Percentiles rank a stretch among this genome's conserved stretches.
phyloP scores from a whole-genome alignment of 2,329 filamentous ascomycete genomes.

The Nemania sp. region DNA sequence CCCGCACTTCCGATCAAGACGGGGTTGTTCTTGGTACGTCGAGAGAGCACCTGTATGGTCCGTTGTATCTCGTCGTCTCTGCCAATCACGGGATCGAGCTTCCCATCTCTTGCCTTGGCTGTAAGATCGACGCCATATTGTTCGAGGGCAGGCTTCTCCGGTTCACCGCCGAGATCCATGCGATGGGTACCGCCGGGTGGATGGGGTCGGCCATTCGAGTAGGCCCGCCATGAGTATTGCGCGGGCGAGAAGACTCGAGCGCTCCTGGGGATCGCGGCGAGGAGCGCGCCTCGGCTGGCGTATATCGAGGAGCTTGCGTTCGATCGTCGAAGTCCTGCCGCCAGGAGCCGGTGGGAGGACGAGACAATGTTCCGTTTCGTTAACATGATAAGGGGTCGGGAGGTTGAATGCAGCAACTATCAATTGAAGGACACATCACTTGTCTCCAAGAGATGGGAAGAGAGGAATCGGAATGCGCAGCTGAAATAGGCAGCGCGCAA shows the following conservation, averaged over 20 bases:
- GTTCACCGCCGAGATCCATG: slow-evolving; percentile 80
- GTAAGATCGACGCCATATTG: slow-evolving; percentile 92
- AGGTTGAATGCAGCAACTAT: neutral
- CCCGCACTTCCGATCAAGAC: slow-evolving; percentile 91
- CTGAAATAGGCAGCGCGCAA: slow-evolving; percentile 22
- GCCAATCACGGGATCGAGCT: slow-evolving; percentile 94
- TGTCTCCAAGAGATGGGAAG: neutral
- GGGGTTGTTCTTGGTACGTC: slow-evolving; percentile 94
- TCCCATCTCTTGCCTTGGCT: slow-evolving; percentile 80
- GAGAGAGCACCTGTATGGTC: slow-evolving; percentile 90
- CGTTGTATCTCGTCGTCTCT: slow-evolving; percentile 89
- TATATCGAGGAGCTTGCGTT: slow-evolving; percentile 29
- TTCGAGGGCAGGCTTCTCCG: slow-evolving; percentile 85
- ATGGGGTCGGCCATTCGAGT: slow-evolving; percentile 76
- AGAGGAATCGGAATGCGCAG: slow-evolving; percentile 21
- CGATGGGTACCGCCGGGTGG: slow-evolving; percentile 91
- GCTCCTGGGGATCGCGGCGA: slow-evolving; percentile 26
- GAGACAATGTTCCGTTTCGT: slow-evolving; percentile 45
- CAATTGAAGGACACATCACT: neutral
- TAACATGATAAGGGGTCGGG: slow-evolving; percentile 41
- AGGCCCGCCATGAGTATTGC: slow-evolving; percentile 49
- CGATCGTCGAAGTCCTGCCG: slow-evolving; percentile 35
- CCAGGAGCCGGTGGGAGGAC: slow-evolving; percentile 42
- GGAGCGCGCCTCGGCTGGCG: slow-evolving; percentile 34
- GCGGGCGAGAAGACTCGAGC: slow-evolving; percentile 30